Conservation (phyloP, 2,329 filamentous ascomycete genomes). For the Trichophyton schoenleinii region DNA sequence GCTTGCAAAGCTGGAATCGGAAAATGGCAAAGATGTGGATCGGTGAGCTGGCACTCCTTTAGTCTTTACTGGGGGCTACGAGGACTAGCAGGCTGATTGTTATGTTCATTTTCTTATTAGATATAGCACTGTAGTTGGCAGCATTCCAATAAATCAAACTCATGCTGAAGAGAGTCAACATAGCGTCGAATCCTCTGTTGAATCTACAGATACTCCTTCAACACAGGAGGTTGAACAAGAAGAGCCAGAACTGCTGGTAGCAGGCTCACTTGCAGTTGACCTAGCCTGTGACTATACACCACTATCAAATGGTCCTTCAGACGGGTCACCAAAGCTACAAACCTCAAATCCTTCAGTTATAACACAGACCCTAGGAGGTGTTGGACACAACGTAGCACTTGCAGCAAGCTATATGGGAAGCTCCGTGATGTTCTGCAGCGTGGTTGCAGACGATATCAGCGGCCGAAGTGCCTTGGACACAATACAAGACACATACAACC, state of each 20-base stretch:
- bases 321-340: constrained; percentile 38
- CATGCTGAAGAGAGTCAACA: background rate
- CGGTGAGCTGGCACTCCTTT: constrained; percentile 29
- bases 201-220: background rate
- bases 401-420: constrained; percentile 61
- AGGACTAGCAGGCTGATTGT: constrained; percentile 22
- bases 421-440: constrained; percentile 61
- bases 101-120: constrained; percentile 16
- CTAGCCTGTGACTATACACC: constrained; percentile 66
- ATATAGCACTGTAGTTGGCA: constrained; percentile 10
- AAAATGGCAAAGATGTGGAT: constrained; percentile 17
- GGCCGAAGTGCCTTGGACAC: constrained; percentile 60
- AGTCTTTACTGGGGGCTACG: background rate
- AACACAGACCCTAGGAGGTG: constrained; percentile 72
- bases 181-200: background rate
- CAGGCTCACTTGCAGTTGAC: constrained; percentile 82
- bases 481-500: constrained; percentile 42
- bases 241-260: constrained; percentile 61
- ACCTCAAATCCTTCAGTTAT: constrained; percentile 82
- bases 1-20: constrained; percentile 42
- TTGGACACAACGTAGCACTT: constrained; percentile 81
- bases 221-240: background rate
- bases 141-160: constrained; percentile 16
- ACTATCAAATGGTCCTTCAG: constrained; percentile 24
- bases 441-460: constrained; percentile 66